Conservation (phyloP, 305 asterid species). For the Caryopteris hybrid region DNA sequence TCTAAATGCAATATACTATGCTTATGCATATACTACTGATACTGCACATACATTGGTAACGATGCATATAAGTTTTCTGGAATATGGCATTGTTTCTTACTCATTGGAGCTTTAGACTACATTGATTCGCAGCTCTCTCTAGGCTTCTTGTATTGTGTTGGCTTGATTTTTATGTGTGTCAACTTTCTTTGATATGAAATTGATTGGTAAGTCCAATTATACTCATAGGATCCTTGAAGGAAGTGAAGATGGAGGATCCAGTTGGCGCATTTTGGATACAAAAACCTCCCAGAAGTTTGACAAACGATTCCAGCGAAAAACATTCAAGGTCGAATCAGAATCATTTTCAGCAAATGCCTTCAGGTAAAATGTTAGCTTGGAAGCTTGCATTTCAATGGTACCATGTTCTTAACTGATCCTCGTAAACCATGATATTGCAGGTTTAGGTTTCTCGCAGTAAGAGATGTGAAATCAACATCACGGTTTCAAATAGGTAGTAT, state of each 20-base stretch:
- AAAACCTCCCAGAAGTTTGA: conserved; percentile 63
- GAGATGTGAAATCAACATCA: conserved; percentile 59
- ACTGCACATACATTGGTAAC: neutral
- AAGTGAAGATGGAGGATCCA: conserved; percentile 77
- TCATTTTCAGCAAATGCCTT: conserved; percentile 71
- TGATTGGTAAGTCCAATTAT: conserved; percentile 7
- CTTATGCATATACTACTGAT: neutral
- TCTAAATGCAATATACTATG: neutral
- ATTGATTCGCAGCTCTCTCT: neutral
- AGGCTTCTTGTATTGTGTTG: neutral
- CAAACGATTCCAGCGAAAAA: conserved; percentile 68
- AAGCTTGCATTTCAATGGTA: conserved; percentile 9
- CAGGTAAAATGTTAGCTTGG: conserved; percentile 45
- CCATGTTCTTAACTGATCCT: neutral
- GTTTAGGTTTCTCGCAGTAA: conserved; percentile 63
- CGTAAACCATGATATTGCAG: conserved; percentile 35
- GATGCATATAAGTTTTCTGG: neutral
- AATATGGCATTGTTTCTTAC: neutral
- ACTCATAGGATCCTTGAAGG: conserved; percentile 84
- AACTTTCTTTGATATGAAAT: neutral
- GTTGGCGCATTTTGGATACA: conserved; percentile 69
- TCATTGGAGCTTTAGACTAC: neutral
- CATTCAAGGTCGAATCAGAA: conserved; percentile 41
- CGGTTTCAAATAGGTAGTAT: conserved; percentile 93
- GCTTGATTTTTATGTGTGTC: neutral